Conservation (phyloP, 768 basidiomycete species). For the Rhodotorula taiwanensis region DNA sequence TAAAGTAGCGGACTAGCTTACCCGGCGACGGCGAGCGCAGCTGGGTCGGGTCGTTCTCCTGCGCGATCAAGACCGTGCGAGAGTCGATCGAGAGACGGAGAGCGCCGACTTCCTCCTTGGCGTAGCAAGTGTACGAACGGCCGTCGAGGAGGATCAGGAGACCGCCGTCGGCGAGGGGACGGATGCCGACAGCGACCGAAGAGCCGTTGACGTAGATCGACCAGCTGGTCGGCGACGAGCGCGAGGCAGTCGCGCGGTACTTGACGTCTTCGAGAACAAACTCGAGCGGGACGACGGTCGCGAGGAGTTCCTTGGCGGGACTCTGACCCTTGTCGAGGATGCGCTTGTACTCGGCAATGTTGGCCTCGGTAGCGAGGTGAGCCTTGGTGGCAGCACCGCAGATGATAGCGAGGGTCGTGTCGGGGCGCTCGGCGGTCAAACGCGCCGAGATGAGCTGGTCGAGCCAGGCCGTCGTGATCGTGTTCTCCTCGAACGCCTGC, state of each 20-base stretch:
- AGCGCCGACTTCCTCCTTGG: conserved; percentile 84
- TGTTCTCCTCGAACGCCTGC: conserved; percentile 92
- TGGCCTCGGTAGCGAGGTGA: conserved; percentile 77
- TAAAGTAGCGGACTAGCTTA: conserved; percentile 86
- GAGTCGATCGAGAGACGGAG: conserved; percentile 81
- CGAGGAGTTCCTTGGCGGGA: conserved; percentile 84
- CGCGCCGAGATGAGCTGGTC: conserved; percentile 95
- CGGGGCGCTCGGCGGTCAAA: conserved; percentile 94
- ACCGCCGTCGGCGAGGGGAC: conserved; percentile 89
- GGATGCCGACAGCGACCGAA: conserved; percentile 80
- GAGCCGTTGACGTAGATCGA: conserved; percentile 95
- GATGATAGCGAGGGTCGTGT: conserved; percentile 82
- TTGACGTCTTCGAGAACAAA: conserved; percentile 95
- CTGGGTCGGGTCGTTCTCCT: conserved; percentile 98
- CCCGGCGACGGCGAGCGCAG: conserved; percentile 92
- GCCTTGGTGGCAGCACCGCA: conserved; percentile 96
- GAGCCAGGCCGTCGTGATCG: conserved; percentile 96
- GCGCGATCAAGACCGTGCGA: conserved; percentile 96
- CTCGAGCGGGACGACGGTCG: conserved; percentile 59
- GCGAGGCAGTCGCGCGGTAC: conserved; percentile 90
- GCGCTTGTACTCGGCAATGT: conserved; percentile 86
- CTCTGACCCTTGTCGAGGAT: conserved; percentile 97
- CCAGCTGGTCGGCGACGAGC: conserved; percentile 81
- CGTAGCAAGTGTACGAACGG: conserved; percentile 93
- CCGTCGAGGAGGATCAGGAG: conserved; percentile 84